Conservation (phyloP, 345 rosid species). For the Eucalyptus cloeziana region DNA sequence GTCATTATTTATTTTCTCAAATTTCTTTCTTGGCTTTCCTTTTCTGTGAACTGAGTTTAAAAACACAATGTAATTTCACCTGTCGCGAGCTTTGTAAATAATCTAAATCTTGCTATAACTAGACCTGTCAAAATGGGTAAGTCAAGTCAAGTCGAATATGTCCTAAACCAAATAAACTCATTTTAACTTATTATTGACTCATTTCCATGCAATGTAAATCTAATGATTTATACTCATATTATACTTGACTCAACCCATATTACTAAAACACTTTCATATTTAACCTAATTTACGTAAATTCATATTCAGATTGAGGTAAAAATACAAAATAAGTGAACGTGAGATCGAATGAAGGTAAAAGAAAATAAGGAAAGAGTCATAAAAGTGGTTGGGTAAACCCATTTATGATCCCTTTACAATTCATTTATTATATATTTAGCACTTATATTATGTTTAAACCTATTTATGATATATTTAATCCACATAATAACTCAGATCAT, state of each 20-base stretch:
- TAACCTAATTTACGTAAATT: too few relatives aligned
- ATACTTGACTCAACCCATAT: fast-evolving
- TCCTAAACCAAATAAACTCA: fast-evolving
- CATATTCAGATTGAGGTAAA: fast-evolving
- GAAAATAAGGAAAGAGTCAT: too few relatives aligned
- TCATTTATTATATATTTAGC: too few relatives aligned
- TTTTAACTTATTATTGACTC: fast-evolving
- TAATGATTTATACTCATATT: too few relatives aligned
- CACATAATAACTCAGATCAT: too few relatives aligned
- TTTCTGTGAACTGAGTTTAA: neutral
- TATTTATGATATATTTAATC: too few relatives aligned
- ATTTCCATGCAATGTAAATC: fast-evolving
- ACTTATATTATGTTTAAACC: too few relatives aligned
- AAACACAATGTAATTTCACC: neutral
- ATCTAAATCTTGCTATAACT: too few relatives aligned
- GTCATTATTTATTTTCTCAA: neutral
- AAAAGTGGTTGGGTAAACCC: too few relatives aligned
- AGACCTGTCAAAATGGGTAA: neutral
- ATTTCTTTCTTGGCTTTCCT: neutral
- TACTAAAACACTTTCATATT: fast-evolving
- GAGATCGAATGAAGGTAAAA: fast-evolving
- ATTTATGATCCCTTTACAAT: fast-evolving
- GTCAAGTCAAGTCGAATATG: neutral
- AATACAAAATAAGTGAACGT: fast-evolving
- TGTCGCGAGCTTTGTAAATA: neutral